Evolutionary conservation across 2,329 filamentous ascomycete genomes (phyloP), one percentile per base, ranked within the genome.

Genomic region (Trichoderma lentiforme): DNA sequence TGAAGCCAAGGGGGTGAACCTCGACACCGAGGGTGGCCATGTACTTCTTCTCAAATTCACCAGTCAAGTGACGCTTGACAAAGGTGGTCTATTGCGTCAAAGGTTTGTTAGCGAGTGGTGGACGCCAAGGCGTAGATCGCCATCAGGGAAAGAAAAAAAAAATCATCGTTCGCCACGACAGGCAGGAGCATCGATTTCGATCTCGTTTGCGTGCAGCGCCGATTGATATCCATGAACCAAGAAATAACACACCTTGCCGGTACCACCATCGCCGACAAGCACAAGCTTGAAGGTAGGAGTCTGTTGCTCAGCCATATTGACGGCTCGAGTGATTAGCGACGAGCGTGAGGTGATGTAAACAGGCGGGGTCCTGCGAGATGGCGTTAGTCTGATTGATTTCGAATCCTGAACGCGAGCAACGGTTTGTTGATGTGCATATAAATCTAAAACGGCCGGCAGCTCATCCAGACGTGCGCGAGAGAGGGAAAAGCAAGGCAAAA

Each of bases 11-110:
- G 84, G 96, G 96, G 89, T 99, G 96, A 77, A 99, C 96, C 85
- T 99, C 96, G 83, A 99, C 96, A 92, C 96, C 96, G 77, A 99
- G 93, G 73, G 96, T 99, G 80, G 96, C 96, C 85, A 99, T 98
- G 88, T 99, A 99, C 89, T 98, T 99, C 93, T 99, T 99, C 88
- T 99, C 96, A 83, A 99, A 99, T 85, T 99, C 96, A 84, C 96
- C 96, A 82, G 96, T 99, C 91, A 98, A 90, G 87, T 99, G 96
- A 83, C 96, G 96, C 92, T 99, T 99, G 89, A 99, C 96, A 86
- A 99, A 99, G 83, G 96, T 99, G 84, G 96, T 99, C 96, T 99
- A 82, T 72, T 57, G 75, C 70, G 65, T 57, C 62, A 57, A 66
- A 70, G 43, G 14, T 18, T 26, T 36, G 67, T 70, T 61, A 70